Conservation (phyloP, 257 asterid genomes). For the Solanum acaule region DNA sequence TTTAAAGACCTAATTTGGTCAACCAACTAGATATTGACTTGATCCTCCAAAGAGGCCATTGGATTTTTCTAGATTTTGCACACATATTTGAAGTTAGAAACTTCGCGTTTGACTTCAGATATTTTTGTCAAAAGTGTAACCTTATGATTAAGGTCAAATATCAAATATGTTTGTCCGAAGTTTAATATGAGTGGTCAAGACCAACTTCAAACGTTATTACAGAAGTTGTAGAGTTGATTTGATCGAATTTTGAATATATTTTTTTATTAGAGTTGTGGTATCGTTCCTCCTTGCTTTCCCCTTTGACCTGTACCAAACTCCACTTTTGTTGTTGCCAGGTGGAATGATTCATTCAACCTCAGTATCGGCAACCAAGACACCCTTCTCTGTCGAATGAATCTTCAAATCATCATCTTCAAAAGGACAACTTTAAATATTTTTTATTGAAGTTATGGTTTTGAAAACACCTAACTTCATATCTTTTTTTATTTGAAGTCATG, state of each 20-base stretch:
- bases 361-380: too few relatives aligned
- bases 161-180: fast-evolving
- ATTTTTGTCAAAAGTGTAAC: not conserved
- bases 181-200: not conserved
- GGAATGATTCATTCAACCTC: too few relatives aligned
- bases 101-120: not conserved
- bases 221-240: fast-evolving
- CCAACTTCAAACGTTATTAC: not conserved
- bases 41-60: not conserved
- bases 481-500: not conserved
- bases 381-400: too few relatives aligned
- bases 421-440: not conserved
- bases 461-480: not conserved
- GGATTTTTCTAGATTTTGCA: not conserved
- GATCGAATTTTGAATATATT: not conserved
- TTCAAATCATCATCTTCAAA: too few relatives aligned
- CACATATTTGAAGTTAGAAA: not conserved
- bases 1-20: not conserved
- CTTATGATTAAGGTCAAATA: too few relatives aligned
- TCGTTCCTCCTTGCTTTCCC: too few relatives aligned
- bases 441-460: not conserved
- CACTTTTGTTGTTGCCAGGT: too few relatives aligned
- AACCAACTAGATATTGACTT: not conserved
- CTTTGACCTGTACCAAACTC: too few relatives aligned
- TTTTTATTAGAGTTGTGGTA: not conserved